Evolutionary conservation across 805 yeast genomes (phyloP).

Genomic region (Debaryomyces prosopidis): DNA sequence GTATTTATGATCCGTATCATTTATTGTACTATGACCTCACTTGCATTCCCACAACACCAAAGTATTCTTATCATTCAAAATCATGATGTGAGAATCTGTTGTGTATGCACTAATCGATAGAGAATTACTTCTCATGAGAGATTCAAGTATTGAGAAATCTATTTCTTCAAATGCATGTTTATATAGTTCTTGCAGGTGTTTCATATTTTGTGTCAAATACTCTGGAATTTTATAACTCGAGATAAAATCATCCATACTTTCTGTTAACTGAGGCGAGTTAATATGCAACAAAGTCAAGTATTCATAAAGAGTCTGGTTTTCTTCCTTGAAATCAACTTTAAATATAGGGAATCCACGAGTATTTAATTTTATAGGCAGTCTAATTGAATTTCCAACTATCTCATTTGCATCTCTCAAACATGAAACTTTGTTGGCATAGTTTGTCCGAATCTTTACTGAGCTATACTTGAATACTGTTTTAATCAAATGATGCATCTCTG

Average conservation of each 20-base stretch:
- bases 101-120: background rate
- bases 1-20: background rate
- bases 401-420: background rate
- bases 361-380: background rate
- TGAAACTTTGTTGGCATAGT: background rate
- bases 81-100: background rate
- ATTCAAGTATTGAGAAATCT: background rate
- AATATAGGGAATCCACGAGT: background rate
- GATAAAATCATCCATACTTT: constrained; percentile 4
- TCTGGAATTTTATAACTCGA: constrained; percentile 2
- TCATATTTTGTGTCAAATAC: background rate
- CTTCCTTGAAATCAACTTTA: constrained; percentile 3
- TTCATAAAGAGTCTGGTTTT: constrained; percentile 14
- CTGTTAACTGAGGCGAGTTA: constrained; percentile 15
- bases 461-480: background rate
- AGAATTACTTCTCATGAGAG: background rate
- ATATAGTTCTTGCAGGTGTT: background rate
- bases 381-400: background rate
- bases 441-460: background rate
- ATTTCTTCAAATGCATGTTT: too few species aligned
- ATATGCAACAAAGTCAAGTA: constrained; percentile 16
- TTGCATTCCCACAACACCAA: background rate
- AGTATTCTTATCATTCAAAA: background rate
- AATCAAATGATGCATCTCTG: background rate
- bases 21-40: background rate